Percentiles rank a stretch among this genome's conserved stretches.
phyloP scores from a whole-genome alignment of 1,284 basidiomycete species.

The Golubevia sp. region DNA sequence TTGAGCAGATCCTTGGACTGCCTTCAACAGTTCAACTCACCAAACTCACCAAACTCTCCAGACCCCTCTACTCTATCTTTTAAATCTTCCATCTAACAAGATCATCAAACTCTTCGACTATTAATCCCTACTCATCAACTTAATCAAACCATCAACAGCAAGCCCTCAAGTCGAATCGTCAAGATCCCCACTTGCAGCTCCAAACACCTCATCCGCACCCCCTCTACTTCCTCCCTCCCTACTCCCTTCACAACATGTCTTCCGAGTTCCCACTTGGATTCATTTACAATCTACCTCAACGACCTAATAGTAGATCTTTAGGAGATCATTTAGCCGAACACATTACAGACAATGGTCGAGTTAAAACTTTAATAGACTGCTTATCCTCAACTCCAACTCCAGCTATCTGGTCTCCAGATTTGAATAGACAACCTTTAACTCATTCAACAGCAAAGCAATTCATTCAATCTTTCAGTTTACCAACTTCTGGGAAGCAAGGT shows the following conservation, averaged over 20 bases:
- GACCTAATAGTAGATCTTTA: constrained; percentile 38
- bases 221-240: too few species aligned
- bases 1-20: too few species aligned
- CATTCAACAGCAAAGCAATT: constrained; percentile 52
- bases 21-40: too few species aligned
- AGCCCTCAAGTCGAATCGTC: too few species aligned
- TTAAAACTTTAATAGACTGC: constrained; percentile 48
- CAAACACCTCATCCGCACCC: too few species aligned
- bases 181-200: too few species aligned
- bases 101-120: too few species aligned
- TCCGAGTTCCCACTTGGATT: constrained; percentile 47
- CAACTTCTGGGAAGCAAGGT: constrained; percentile 17
- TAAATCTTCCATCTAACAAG: too few species aligned
- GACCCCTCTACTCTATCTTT: too few species aligned
- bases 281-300: constrained; percentile 42
- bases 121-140: too few species aligned
- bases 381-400: constrained; percentile 48
- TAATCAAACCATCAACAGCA: too few species aligned
- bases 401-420: constrained; percentile 57
- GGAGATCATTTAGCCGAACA: constrained; percentile 54
- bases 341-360: constrained; percentile 54
- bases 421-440: constrained; percentile 48
- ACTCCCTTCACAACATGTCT: constrained; percentile 30
- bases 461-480: constrained; percentile 45
- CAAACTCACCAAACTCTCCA: too few species aligned